These are phyloP conservation scores for Neurospora sp. DNA, from an alignment of 495 filamentous ascomycete species.

Conservation along the genomic window DNA sequence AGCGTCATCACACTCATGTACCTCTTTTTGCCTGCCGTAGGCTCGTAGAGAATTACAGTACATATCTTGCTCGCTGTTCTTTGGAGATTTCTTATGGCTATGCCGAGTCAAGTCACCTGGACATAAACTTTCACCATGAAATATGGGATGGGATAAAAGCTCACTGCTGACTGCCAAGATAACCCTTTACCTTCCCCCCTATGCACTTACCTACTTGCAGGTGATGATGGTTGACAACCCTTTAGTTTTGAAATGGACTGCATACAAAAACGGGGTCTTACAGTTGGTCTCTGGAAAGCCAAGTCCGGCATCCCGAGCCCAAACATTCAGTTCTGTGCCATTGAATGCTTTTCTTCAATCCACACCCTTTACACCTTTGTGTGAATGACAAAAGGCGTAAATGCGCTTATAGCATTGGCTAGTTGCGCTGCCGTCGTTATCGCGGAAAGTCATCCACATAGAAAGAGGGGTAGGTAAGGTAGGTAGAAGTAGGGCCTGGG, in stretches of 20 bases:
- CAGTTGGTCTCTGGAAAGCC: neutral
- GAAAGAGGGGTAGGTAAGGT: neutral
- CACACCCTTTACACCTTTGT: neutral
- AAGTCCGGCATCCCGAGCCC: neutral
- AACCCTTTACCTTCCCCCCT: neutral
- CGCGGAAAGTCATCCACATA: neutral
- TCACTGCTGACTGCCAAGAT: neutral
- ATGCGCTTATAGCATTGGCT: neutral
- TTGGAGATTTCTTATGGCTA: no score
- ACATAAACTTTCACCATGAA: neutral
- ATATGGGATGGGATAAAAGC: neutral
- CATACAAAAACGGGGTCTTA: neutral
- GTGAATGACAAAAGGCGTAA: neutral
- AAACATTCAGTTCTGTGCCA: neutral
- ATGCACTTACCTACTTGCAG: neutral
- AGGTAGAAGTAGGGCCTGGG: no score
- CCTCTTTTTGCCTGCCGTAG: neutral
- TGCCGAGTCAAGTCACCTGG: neutral
- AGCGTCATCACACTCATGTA: neutral
- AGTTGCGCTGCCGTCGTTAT: neutral
- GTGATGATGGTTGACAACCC: neutral
- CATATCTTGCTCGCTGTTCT: no score
- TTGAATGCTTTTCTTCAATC: neutral
- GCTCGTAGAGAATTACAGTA: no score
- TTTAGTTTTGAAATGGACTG: neutral